Conservation (phyloP, 768 basidiomycete species). For the Galerina sulciceps region DNA sequence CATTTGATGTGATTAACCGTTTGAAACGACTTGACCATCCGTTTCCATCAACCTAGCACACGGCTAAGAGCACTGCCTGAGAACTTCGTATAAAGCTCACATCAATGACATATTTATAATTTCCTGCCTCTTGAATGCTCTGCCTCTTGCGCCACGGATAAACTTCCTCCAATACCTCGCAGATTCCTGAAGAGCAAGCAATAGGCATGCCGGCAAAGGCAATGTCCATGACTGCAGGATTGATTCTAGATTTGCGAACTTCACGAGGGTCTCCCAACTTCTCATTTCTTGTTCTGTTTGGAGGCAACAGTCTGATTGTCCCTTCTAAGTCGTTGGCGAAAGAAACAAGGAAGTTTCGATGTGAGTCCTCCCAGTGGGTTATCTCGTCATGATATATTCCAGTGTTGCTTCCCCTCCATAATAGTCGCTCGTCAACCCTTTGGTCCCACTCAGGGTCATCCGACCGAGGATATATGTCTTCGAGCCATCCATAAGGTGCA, state of each 20-base stretch:
- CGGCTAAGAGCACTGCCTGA: neutral
- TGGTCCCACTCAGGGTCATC: conserved; percentile 69
- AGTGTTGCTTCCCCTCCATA: conserved; percentile 80
- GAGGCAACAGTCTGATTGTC: conserved; percentile 41
- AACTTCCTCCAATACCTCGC: conserved; percentile 43
- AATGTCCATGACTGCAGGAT: conserved; percentile 64
- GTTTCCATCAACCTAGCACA: conserved; percentile 57
- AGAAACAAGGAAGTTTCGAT: conserved; percentile 52
- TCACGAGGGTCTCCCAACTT: conserved; percentile 38
- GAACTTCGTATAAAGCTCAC: conserved; percentile 33
- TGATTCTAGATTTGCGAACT: conserved; percentile 43
- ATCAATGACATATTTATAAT: conserved; percentile 65
- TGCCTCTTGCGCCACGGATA: conserved; percentile 57
- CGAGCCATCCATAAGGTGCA: conserved; percentile 50
- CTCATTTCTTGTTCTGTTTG: conserved; percentile 27
- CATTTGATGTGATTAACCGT: conserved; percentile 62
- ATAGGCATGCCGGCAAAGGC: conserved; percentile 53
- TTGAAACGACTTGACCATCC: conserved; percentile 78
- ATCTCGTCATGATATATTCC: conserved; percentile 51
- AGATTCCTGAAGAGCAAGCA: conserved; percentile 44
- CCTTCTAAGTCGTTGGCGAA: conserved; percentile 44
- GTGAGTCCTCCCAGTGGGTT: conserved; percentile 53
- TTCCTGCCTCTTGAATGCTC: conserved; percentile 50
- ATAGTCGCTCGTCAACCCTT: conserved; percentile 61
- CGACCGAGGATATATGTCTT: conserved; percentile 39